These are phyloP conservation scores for Inonotus obliquus DNA, from an alignment of 1,284 basidiomycete genomes.

Conservation along the genomic window DNA sequence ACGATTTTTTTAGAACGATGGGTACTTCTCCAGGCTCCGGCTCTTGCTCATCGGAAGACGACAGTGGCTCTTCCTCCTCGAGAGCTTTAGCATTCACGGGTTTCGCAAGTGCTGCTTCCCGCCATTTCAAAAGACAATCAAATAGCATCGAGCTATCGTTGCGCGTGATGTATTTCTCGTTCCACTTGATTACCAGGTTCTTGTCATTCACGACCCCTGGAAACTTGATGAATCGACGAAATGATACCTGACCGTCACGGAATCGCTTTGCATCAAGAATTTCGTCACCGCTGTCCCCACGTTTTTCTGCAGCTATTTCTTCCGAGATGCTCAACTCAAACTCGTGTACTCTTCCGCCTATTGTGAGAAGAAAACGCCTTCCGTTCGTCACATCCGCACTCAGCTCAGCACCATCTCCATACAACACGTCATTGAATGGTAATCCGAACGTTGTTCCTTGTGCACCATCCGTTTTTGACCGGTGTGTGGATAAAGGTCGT, in stretches of 20 bases:
- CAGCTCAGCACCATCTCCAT: constrained; percentile 49
- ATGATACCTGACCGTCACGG: constrained; percentile 49
- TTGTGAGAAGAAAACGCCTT: constrained; percentile 48
- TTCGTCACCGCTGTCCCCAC: constrained; percentile 35
- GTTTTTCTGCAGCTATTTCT: constrained; percentile 22
- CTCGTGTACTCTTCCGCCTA: constrained; percentile 48
- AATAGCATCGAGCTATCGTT: constrained; percentile 61
- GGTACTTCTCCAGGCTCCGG: constrained; percentile 32
- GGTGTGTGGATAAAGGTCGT: not conserved
- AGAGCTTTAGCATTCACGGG: constrained; percentile 27
- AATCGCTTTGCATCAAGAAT: constrained; percentile 51
- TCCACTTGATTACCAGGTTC: constrained; percentile 62
- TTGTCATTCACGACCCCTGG: constrained; percentile 49
- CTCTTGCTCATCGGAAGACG: constrained; percentile 26
- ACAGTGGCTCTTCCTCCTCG: constrained; percentile 33
- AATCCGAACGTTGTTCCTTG: not conserved
- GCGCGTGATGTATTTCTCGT: constrained; percentile 60
- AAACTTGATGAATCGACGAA: constrained; percentile 50
- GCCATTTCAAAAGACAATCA: constrained; percentile 59
- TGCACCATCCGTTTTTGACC: constrained; percentile 25
- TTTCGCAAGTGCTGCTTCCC: constrained; percentile 44
- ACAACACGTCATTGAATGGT: constrained; percentile 22
- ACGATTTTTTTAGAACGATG: constrained; percentile 42
- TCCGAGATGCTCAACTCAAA: constrained; percentile 58
- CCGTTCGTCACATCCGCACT: constrained; percentile 47